phyloP scores from a whole-genome alignment of 768 basidiomycete genomes.

The Astraeus odoratus region DNA sequence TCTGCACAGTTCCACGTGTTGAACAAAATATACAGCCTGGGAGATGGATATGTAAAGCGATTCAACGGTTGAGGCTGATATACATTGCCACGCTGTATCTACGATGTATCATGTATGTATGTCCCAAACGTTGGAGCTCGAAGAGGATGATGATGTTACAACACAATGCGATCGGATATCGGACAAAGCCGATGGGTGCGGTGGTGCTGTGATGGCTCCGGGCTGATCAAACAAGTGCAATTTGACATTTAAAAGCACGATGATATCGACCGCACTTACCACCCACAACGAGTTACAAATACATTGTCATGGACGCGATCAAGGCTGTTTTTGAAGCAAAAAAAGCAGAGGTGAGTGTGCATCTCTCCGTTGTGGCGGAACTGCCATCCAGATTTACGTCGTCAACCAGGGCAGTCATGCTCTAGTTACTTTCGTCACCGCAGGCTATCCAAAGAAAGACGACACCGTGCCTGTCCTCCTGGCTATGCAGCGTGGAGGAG shows the following conservation, averaged over 20 bases:
- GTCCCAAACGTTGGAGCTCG: too few relatives aligned
- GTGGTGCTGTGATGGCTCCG: too few relatives aligned
- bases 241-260: neutral
- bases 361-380: neutral
- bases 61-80: too few relatives aligned
- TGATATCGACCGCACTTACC: neutral
- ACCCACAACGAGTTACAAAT: neutral
- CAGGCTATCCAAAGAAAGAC: conserved; percentile 73
- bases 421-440: conserved; percentile 84
- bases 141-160: too few relatives aligned
- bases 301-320: conserved; percentile 8
- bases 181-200: too few relatives aligned
- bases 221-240: neutral
- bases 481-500: conserved; percentile 85
- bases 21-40: too few relatives aligned
- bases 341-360: conserved; percentile 8
- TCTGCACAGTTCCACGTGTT: too few relatives aligned
- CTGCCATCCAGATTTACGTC: neutral
- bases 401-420: conserved; percentile 45
- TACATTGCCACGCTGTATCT: too few relatives aligned
- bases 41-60: too few relatives aligned
- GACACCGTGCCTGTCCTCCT: conserved; percentile 82
- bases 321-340: conserved; percentile 10
- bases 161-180: too few relatives aligned
- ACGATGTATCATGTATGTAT: too few relatives aligned